Evolutionary conservation across 345 rosid genomes (phyloP).

Genomic region (Lenwebbia sp.): DNA sequence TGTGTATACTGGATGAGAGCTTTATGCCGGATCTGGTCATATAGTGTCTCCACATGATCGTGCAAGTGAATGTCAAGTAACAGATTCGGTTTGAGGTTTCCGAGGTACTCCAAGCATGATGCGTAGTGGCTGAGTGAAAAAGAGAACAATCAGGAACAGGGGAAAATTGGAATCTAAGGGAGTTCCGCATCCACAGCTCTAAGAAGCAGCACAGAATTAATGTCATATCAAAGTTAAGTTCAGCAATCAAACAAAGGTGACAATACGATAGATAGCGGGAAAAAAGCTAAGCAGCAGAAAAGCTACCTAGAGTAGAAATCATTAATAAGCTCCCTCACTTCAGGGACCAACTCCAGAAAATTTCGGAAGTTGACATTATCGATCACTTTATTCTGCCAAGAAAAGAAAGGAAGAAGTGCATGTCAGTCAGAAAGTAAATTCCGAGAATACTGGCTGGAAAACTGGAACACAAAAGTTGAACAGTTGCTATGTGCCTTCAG

Average conservation of each 20-base stretch:
- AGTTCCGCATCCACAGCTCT: neutral
- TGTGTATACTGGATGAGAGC: constrained; percentile 97
- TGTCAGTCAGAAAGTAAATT: constrained; percentile 5
- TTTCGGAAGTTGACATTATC: constrained; percentile 87
- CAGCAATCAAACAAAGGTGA: neutral
- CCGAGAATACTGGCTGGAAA: neutral
- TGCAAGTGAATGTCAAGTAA: constrained; percentile 89
- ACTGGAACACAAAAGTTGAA: neutral
- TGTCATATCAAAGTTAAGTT: neutral
- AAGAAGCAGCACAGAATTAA: neutral
- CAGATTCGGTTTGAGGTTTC: constrained; percentile 73
- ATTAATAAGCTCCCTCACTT: constrained; percentile 94
- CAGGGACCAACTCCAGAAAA: constrained; percentile 95
- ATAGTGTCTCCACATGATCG: constrained; percentile 77
- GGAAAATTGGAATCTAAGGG: neutral
- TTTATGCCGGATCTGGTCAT: constrained; percentile 88
- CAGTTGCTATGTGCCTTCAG: constrained; percentile 49
- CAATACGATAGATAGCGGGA: neutral
- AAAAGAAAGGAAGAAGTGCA: constrained; percentile 9
- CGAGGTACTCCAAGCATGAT: constrained; percentile 86
- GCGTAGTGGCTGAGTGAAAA: constrained; percentile 67
- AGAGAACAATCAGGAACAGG: neutral
- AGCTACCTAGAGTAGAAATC: constrained; percentile 90
- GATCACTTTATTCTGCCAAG: constrained; percentile 79
- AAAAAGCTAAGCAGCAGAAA: neutral